Evolutionary conservation across 352 stramenopile species (phyloP).

Genomic region (Pythium pectinolyticum): DNA sequence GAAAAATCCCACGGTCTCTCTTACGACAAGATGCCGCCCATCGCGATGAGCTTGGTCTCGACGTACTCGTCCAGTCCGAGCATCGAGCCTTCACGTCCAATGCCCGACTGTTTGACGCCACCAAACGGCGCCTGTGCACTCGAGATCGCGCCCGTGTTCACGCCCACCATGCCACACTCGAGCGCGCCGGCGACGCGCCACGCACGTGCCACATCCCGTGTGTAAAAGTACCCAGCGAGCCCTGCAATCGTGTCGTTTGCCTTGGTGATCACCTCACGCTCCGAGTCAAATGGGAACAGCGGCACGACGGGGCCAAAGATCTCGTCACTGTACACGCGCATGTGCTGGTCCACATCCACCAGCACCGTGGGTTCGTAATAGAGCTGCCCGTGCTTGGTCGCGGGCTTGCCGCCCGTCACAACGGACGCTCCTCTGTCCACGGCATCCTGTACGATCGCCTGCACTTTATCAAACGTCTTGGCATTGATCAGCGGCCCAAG

Average conservation of each 20-base stretch:
- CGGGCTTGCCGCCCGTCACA: slow-evolving; percentile 80
- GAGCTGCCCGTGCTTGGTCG: slow-evolving; percentile 52
- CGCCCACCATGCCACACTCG: slow-evolving; percentile 93
- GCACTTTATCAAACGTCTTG: slow-evolving; percentile 88
- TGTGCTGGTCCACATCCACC: slow-evolving; percentile 78
- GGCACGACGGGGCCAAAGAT: slow-evolving; percentile 97
- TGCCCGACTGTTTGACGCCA: slow-evolving; percentile 89
- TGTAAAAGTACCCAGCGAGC: slow-evolving; percentile 96
- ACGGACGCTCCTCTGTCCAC: slow-evolving; percentile 88
- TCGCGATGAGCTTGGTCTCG: slow-evolving; percentile 95
- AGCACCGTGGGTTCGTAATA: slow-evolving; percentile 97
- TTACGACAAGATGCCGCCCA: slow-evolving; percentile 54
- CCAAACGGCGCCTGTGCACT: slow-evolving; percentile 89
- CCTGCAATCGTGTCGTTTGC: slow-evolving; percentile 93
- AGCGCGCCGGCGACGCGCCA: slow-evolving; percentile 89
- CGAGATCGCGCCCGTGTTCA: slow-evolving; percentile 92
- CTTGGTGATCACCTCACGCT: slow-evolving; percentile 93
- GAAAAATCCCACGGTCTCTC: too few relatives aligned
- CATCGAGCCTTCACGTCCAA: slow-evolving; percentile 88
- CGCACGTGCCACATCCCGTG: slow-evolving; percentile 81
- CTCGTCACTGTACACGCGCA: slow-evolving; percentile 93
- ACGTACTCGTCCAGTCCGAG: slow-evolving; percentile 94
- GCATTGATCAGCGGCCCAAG: slow-evolving; percentile 96
- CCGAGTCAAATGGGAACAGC: slow-evolving; percentile 92
- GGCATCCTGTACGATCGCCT: slow-evolving; percentile 85